These are phyloP conservation scores for Barnettozyma botsteinii DNA, from an alignment of 805 yeast species.

Conservation along the genomic window DNA sequence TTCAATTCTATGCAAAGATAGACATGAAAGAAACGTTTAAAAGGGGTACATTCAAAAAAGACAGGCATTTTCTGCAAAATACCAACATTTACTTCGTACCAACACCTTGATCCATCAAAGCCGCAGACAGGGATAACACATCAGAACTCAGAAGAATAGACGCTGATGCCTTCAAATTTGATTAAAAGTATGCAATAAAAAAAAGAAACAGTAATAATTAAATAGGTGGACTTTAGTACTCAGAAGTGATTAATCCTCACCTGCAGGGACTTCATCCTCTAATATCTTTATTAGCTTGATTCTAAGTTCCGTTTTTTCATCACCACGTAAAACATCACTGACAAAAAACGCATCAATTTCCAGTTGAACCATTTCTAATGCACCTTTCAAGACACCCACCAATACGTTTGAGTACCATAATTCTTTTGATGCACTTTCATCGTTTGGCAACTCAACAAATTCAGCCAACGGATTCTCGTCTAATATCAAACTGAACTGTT, in stretches of 20 bases:
- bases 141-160: no score
- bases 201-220: no score
- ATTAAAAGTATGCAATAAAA: no score
- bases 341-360: slow-evolving; percentile 81
- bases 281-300: slow-evolving; percentile 65
- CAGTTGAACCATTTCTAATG: slow-evolving; percentile 91
- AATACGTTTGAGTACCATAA: slow-evolving; percentile 91
- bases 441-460: slow-evolving; percentile 90
- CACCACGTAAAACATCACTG: slow-evolving; percentile 78
- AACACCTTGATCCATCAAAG: no score
- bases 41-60: no score
- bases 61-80: no score
- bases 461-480: slow-evolving; percentile 90
- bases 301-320: slow-evolving; percentile 71
- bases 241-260: slow-evolving; percentile 63
- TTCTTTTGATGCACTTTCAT: slow-evolving; percentile 58
- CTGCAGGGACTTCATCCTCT: slow-evolving; percentile 95
- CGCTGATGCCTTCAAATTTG: no score
- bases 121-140: no score
- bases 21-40: no score
- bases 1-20: no score
- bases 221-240: no score
- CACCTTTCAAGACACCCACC: slow-evolving; percentile 87
- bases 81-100: no score
- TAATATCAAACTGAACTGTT: slow-evolving; percentile 64